phyloP scores from a whole-genome alignment of 108 stramenopile species.

The Cyclotella sp. region DNA sequence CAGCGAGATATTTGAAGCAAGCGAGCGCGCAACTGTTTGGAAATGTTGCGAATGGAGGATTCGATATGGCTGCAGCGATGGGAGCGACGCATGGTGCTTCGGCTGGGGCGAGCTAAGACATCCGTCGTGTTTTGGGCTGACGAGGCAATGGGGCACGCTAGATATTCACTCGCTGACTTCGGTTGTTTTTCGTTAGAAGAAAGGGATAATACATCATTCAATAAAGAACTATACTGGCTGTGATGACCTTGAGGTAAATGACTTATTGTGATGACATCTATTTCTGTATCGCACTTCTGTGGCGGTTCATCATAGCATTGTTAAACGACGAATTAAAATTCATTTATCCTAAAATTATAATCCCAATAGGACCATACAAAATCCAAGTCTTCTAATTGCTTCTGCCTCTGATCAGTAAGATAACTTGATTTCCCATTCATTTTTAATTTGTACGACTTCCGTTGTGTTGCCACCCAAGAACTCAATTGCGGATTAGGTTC shows the following conservation, averaged over 20 bases:
- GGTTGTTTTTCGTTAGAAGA: too few species aligned
- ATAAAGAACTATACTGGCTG: too few species aligned
- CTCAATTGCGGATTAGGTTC: conserved; percentile 52
- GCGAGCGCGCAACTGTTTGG: conserved; percentile 13
- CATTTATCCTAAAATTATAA: conserved; percentile 34
- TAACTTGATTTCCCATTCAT: neutral
- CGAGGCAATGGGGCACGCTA: too few species aligned
- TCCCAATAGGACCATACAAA: conserved; percentile 57
- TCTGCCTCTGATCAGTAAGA: conserved; percentile 14
- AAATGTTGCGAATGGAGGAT: neutral
- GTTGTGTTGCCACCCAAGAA: conserved; percentile 66
- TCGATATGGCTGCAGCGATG: neutral
- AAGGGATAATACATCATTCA: too few species aligned
- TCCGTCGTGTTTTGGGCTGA: too few species aligned
- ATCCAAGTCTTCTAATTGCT: conserved; percentile 19
- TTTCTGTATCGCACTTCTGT: neutral
- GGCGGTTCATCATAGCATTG: neutral
- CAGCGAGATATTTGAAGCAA: conserved; percentile 17
- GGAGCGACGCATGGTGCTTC: neutral
- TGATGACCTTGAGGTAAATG: too few species aligned
- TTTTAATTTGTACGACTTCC: conserved; percentile 61
- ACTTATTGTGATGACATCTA: too few species aligned
- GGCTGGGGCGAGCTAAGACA: neutral
- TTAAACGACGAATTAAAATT: conserved; percentile 4
- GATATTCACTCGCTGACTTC: too few species aligned